These are phyloP conservation scores for Akebia trifoliata DNA, from an alignment of 164 flowering plant genomes.

Conservation along the genomic window DNA sequence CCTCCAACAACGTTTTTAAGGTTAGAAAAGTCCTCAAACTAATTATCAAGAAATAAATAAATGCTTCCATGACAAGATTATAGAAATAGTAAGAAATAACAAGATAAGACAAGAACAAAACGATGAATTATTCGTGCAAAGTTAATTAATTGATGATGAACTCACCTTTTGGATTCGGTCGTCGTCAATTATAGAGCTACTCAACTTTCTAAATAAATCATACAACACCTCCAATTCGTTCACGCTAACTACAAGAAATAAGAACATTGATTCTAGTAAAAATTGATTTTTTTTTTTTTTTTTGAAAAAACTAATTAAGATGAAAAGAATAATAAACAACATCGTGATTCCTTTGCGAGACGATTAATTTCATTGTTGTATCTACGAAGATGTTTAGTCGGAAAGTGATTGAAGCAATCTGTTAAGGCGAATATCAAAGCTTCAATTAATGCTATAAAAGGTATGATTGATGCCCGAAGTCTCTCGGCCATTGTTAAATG, in stretches of 20 bases:
- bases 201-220: slow-evolving; percentile 67
- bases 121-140: too few relatives aligned
- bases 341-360: slow-evolving; percentile 33
- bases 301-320: not conserved
- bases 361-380: slow-evolving; percentile 22
- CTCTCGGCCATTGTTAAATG: slow-evolving; percentile 27
- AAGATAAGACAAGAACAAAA: too few relatives aligned
- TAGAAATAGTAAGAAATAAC: not conserved
- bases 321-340: slow-evolving; percentile 17
- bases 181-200: slow-evolving; percentile 64
- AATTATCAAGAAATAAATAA: not conserved
- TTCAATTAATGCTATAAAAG: slow-evolving; percentile 27
- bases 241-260: slow-evolving; percentile 55
- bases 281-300: too few relatives aligned
- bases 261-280: too few relatives aligned
- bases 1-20: too few relatives aligned
- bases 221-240: slow-evolving; percentile 68
- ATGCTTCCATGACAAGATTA: not conserved
- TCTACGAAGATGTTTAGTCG: slow-evolving; percentile 3
- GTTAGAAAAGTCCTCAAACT: too few relatives aligned
- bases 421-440: slow-evolving; percentile 21
- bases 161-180: slow-evolving; percentile 49
- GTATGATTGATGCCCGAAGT: slow-evolving; percentile 35
- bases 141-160: too few relatives aligned
- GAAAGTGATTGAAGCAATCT: slow-evolving; percentile 31